Evolutionary conservation across 352 stramenopile species (phyloP).

Genomic region (Phytophthora tentaculata): DNA sequence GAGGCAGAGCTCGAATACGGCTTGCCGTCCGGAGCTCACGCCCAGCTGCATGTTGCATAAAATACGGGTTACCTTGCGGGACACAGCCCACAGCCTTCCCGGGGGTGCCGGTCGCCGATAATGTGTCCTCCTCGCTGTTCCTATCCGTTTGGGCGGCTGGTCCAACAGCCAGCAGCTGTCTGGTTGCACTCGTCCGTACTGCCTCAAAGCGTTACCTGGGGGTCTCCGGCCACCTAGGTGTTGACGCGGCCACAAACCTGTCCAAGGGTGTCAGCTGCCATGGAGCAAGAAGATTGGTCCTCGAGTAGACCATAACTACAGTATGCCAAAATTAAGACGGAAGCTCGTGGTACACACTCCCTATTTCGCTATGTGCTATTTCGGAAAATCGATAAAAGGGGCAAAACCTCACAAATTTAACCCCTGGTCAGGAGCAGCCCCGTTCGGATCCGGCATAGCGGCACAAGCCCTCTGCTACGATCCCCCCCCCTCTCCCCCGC

Average conservation of each 20-base stretch:
- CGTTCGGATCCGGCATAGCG: neutral
- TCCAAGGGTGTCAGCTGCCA: neutral
- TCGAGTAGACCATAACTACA: neutral
- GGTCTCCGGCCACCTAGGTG: neutral
- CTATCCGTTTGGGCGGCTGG: constrained; percentile 1
- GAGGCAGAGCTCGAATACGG: neutral
- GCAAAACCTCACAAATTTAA: neutral
- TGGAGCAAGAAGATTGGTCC: neutral
- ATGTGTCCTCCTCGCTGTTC: constrained; percentile 5
- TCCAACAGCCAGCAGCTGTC: neutral
- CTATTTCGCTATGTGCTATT: too few species aligned
- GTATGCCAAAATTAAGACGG: too few species aligned
- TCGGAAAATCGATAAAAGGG: too few species aligned
- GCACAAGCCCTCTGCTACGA: too few species aligned
- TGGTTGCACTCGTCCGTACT: neutral
- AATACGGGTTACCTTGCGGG: constrained; percentile 10
- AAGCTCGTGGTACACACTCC: too few species aligned
- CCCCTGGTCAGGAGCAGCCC: neutral
- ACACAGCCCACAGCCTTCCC: constrained; percentile 8
- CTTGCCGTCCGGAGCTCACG: neutral
- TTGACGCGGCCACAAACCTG: neutral
- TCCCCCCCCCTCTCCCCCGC: too few species aligned
- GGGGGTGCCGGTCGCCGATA: constrained; percentile 9
- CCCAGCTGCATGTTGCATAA: neutral
- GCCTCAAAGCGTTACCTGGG: neutral